Evolutionary conservation across 108 stramenopile species (phyloP), one percentile per base, ranked within the genome.

Genomic region (Conticribra guillardii): DNA sequence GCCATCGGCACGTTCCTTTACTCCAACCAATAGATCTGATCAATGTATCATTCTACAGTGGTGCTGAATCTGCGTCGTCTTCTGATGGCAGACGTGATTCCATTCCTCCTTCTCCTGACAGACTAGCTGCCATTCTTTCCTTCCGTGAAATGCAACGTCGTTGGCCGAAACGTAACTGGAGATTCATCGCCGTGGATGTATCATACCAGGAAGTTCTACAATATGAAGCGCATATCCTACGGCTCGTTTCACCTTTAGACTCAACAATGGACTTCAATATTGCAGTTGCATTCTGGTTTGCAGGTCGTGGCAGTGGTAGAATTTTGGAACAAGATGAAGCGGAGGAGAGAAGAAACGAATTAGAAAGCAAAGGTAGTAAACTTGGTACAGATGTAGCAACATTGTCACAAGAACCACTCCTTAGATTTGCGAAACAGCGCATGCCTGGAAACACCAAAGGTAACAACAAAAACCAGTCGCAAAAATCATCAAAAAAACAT

Each of bases 241-340:
- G 73, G 16, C 79, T 98, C 3, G 78, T 96, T 2, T 45, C 59
- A 51, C 97, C 97, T 9, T 82, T 89, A 54, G 53, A 58, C 7
- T 92, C 92, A 2, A 79, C 85, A 4, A 98, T 98, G 98, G 96
- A 97, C 69, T 88, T 98, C 58, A 98, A 98, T 74, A 96, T 98
- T 69, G 98, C 83, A 15, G 85, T 90, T 21, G 98, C 98, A 29
- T 79, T 98, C 56, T 97, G 92, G 95, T 97, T 97, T 83, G 97
- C 96, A 7, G 86, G 91, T 37, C 76, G 85, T 24, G 96, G 91
- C 11, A 52, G 27, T 19, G 89, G 93, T 8, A 64, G 59, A 51
- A 29, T 84, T 30, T 22, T 80, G 3, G 71, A 67, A 2, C 14
- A 23, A 14, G 18, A 41, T 19, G 49, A 61, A 59, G 33, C 45